Evolutionary conservation across 2,329 filamentous ascomycete genomes (phyloP), one percentile per base, ranked within the genome.

Genomic region (Ophiostoma himal-ulmi): DNA sequence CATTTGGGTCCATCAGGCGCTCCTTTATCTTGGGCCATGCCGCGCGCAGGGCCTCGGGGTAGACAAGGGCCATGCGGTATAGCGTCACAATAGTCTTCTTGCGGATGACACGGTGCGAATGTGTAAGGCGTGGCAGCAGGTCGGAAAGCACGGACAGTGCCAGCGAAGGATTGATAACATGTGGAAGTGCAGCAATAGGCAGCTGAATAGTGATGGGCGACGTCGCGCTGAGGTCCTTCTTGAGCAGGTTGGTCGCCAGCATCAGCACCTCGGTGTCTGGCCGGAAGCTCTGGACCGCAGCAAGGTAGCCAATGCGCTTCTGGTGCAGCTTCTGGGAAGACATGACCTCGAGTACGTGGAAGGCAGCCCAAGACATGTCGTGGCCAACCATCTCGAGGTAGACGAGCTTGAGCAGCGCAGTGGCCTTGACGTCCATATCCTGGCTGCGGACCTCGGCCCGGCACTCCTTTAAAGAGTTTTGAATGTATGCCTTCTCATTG

Each of bases 361-460:
- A 99, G 14, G 94, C 94, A 4, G 95, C 95, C 95, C 95, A 99
- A 3, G 94, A 97, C 95, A 99, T 99, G 81, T 98, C 95, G 79
- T 98, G 92, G 17, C 95, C 95, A 75, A 98, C 94, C 95, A 99
- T 99, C 79, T 99, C 95, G 74, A 99, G 88, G 79, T 99, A 99
- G 69, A 97, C 90, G 76, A 99, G 86, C 83, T 99, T 99, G 77
- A 99, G 84, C 69, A 99, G 85, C 65, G 95, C 95, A 44, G 93
- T 98, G 26, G 95, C 94, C 84, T 99, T 99, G 81, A 97, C 86
- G 82, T 98, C 94, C 91, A 97, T 95, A 80, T 99, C 95, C 81
- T 94, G 91, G 75, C 91, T 91, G 78, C 90, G 91, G 78, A 98
- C 93, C 81, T 99, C 95, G 77, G 89, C 85, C 76, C 94, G 92